Base-by-base conservation (phyloP, 2,329 filamentous ascomycete genomes). In the Pleochaeta shiraiana region DNA sequence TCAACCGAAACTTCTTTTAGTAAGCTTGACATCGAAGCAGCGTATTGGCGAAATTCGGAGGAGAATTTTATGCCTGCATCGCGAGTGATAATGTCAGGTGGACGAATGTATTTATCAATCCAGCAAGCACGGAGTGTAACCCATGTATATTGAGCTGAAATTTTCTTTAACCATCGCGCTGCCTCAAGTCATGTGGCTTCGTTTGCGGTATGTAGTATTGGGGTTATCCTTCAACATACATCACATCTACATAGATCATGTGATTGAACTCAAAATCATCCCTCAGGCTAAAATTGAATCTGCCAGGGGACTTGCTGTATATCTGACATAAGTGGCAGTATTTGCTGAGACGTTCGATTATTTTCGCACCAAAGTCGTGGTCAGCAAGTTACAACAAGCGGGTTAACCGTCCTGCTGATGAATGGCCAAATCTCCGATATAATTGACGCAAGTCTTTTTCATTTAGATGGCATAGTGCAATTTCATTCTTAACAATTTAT, bases 181-280 rank as follows among this genome's bases (percentile, higher is more conserved):
- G 50, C 50, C 50, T 65, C 50, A 28, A 63, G 65, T 16, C 60
- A 11, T 4, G 47, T 66, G 11, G 21, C 30, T 63, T 65, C 64
- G 31, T 66, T 30, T 1, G 65, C 39, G 28, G 63, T 30, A 34
- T 66, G 50, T 16, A 66, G 33, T n/a, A 66, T 12, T 28, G 45
- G 61, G 57, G 60, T 12, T 66, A 33, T 43, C 47, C 47, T 28
- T 62, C 33, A 63, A 62, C 43, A 28, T 62, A 43, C 59, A 43
- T 62, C 4, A 62, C 59, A 21, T 43, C 59, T 3, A 39, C 28
- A 39, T 63, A 37, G 4, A 66, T 30, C n/a, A 61, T 28, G 31
- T 65, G 59, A 26, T 65, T 65, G 37, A 65, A 65, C 9, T 55
- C 14, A 16, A 21, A 28, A 33, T 64, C 47, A 55, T 57, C 24